These are phyloP conservation scores for Catenaria anguillulae DNA, from an alignment of 371 early-diverging fungal species.

Conservation along the genomic window DNA sequence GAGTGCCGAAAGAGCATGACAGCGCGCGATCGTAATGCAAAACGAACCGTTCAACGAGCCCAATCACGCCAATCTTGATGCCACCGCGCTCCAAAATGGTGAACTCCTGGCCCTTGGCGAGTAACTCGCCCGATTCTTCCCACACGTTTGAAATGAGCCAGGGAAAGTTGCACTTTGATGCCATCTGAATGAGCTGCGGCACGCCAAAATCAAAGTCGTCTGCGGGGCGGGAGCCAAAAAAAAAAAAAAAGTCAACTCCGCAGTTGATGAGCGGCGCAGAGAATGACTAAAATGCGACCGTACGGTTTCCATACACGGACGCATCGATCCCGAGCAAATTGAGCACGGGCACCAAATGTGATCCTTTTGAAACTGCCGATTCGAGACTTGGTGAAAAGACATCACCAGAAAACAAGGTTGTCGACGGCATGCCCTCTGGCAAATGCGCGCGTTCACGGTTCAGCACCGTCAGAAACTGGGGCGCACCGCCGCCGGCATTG, in stretches of 20 bases:
- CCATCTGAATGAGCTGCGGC: constrained; percentile 26
- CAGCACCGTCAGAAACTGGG: constrained; percentile 31
- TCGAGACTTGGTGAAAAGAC: constrained; percentile 45
- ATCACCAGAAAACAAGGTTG: constrained; percentile 44
- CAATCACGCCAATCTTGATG: constrained; percentile 37
- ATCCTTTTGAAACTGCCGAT: constrained; percentile 39
- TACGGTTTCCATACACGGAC: constrained; percentile 45
- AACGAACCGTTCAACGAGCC: constrained; percentile 40
- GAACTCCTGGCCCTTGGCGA: constrained; percentile 17
- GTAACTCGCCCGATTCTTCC: constrained; percentile 18
- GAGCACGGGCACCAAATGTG: constrained; percentile 38
- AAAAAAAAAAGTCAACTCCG: too few relatives aligned
- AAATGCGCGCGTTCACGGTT: constrained; percentile 12
- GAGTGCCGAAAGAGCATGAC: too few relatives aligned
- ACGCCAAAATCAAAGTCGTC: constrained; percentile 50
- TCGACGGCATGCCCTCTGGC: constrained; percentile 9
- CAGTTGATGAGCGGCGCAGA: too few relatives aligned
- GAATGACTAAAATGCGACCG: too few relatives aligned
- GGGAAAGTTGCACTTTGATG: constrained; percentile 33
- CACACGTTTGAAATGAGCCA: constrained; percentile 47
- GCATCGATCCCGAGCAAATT: constrained; percentile 34
- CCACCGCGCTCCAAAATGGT: constrained; percentile 23
- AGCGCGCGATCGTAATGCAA: not conserved
- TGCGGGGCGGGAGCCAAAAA: too few relatives aligned
- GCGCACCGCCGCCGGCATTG: constrained; percentile 33